Evolutionary conservation across 2,329 filamentous ascomycete species (phyloP).

Genomic region (Magnaporthiopsis incrustans): DNA sequence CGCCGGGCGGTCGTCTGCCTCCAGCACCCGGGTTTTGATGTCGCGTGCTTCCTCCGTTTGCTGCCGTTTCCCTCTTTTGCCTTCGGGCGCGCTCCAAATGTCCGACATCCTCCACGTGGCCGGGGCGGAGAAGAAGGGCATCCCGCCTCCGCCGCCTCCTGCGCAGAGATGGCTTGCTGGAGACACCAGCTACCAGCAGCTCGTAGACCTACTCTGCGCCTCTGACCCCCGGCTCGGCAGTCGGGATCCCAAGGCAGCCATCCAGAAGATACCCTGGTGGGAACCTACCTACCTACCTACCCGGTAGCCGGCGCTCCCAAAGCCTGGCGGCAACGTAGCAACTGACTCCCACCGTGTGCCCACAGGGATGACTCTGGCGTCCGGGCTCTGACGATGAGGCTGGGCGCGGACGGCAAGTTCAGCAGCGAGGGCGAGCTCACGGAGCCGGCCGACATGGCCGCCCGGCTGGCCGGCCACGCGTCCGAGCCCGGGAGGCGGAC

Average conservation of each 20-base stretch:
- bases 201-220: conserved; percentile 11
- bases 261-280: not conserved
- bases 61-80: not conserved
- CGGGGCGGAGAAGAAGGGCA: not conserved
- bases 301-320: not conserved
- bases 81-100: not conserved
- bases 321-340: not conserved
- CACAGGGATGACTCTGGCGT: not conserved
- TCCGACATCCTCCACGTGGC: too few relatives aligned
- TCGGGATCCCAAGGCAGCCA: conserved; percentile 15
- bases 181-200: conserved; percentile 13
- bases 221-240: conserved; percentile 15
- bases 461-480: not conserved
- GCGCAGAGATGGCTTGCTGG: conserved; percentile 8
- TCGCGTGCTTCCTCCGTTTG: not conserved
- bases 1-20: not conserved
- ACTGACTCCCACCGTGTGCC: not conserved
- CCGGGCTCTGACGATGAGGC: conserved; percentile 9
- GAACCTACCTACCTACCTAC: too few relatives aligned
- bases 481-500: conserved; percentile 8
- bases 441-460: conserved; percentile 5
- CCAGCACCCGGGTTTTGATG: not conserved
- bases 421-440: conserved; percentile 10
- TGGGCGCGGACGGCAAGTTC: conserved; percentile 10
- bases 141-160: not conserved